Conservation (phyloP, 768 basidiomycete species). For the Chalciporus pseudorubinellus region DNA sequence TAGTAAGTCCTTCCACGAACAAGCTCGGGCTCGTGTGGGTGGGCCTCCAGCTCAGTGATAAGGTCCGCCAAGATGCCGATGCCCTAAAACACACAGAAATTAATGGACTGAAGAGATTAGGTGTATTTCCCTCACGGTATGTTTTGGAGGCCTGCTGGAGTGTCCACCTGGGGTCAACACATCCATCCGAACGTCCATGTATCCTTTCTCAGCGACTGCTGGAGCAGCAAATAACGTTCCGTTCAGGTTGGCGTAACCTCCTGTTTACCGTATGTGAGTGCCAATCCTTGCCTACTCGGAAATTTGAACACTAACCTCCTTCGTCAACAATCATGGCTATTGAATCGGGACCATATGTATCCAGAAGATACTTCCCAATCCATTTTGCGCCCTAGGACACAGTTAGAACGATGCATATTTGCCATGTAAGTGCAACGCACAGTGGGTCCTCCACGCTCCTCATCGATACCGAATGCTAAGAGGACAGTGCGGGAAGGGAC, state of each 20-base stretch:
- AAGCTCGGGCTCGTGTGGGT: slow-evolving; percentile 39
- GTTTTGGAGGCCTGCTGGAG: slow-evolving; percentile 49
- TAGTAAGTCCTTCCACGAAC: slow-evolving; percentile 26
- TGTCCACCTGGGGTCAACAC: slow-evolving; percentile 52
- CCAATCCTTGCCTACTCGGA: neutral
- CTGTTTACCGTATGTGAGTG: slow-evolving; percentile 17
- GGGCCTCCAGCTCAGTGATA: slow-evolving; percentile 45
- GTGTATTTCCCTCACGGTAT: slow-evolving; percentile 40
- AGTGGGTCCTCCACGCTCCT: slow-evolving; percentile 39
- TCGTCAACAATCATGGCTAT: slow-evolving; percentile 60
- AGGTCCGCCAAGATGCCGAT: slow-evolving; percentile 52
- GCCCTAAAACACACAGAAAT: slow-evolving; percentile 14
- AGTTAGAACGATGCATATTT: neutral
- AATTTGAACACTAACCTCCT: slow-evolving; percentile 37
- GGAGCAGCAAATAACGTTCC: slow-evolving; percentile 34
- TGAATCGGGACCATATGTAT: slow-evolving; percentile 47
- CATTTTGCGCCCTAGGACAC: slow-evolving; percentile 38
- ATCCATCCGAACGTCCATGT: slow-evolving; percentile 40
- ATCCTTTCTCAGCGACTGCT: slow-evolving; percentile 42
- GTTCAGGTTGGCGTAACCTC: slow-evolving; percentile 25
- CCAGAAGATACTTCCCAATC: slow-evolving; percentile 40
- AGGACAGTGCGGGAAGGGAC: slow-evolving; percentile 31
- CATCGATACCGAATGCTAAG: slow-evolving; percentile 44
- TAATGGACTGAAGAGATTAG: neutral
- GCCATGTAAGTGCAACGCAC: slow-evolving; percentile 24